Percentiles rank a stretch among this genome's conserved stretches.
These are phyloP conservation scores for Pestalotiopsis sp. DNA, from an alignment of 2,329 filamentous ascomycete species.

Conservation along the genomic window DNA sequence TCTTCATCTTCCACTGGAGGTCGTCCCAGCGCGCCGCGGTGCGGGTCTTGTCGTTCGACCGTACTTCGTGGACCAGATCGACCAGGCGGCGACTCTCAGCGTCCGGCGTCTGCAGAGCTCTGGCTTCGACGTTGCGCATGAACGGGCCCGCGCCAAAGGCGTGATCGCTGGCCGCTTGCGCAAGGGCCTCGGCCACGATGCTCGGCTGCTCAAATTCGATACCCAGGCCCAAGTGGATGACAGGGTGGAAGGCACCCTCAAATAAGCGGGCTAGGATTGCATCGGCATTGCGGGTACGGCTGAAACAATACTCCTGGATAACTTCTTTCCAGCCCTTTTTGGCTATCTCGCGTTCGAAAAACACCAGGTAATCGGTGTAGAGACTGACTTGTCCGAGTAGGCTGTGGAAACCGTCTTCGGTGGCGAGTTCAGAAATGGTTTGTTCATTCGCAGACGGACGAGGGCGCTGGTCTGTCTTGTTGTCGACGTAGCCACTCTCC, in stretches of 20 bases:
- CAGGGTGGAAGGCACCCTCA: slow-evolving; percentile 63
- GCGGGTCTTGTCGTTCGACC: slow-evolving; percentile 51
- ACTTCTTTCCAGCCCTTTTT: slow-evolving; percentile 55
- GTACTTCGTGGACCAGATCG: slow-evolving; percentile 21
- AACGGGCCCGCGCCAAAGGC: slow-evolving; percentile 47
- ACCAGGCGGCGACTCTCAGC: neutral
- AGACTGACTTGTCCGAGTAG: slow-evolving; percentile 15
- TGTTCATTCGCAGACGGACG: slow-evolving; percentile 23
- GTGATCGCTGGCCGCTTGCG: slow-evolving; percentile 62
- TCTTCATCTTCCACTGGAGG: slow-evolving; percentile 50
- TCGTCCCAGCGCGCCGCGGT: slow-evolving; percentile 42
- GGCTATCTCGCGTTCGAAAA: slow-evolving; percentile 65
- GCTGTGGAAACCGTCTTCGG: slow-evolving; percentile 24
- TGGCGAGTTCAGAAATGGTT: slow-evolving; percentile 19
- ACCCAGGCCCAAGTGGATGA: slow-evolving; percentile 72
- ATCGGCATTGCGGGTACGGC: slow-evolving; percentile 56
- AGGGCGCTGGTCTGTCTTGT: slow-evolving; percentile 25
- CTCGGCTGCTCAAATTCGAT: slow-evolving; percentile 69
- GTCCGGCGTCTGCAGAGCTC: slow-evolving; percentile 4
- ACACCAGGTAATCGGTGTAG: slow-evolving; percentile 64
- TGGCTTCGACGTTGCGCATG: slow-evolving; percentile 33
- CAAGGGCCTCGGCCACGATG: slow-evolving; percentile 68
- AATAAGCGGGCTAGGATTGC: slow-evolving; percentile 53
- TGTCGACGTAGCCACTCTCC: slow-evolving; percentile 28
- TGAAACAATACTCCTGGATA: slow-evolving; percentile 62